A percentile compares a stretch with the other conserved stretches of the same genome.
phyloP scores from a whole-genome alignment of 768 basidiomycete genomes.

The Arthromyces matolae region DNA sequence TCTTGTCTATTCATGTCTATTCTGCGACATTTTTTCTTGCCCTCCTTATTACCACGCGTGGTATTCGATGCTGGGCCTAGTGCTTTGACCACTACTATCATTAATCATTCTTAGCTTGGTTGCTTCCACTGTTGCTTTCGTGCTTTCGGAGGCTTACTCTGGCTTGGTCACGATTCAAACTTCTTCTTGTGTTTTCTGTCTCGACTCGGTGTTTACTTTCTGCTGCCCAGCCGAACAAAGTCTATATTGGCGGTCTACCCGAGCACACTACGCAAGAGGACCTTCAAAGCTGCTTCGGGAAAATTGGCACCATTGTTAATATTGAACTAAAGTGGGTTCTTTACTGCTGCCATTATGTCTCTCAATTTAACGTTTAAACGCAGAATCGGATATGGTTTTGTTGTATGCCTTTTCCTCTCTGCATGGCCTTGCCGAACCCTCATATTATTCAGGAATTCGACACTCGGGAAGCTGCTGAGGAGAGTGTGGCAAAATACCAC shows the following conservation, averaged over 20 bases:
- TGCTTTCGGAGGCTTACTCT: constrained; percentile 38
- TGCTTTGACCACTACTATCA: constrained; percentile 32
- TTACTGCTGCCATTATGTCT: constrained; percentile 14
- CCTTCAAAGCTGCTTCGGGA: constrained; percentile 80
- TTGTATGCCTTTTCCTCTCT: constrained; percentile 48
- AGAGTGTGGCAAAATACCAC: constrained; percentile 84
- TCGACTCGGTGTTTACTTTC: constrained; percentile 66
- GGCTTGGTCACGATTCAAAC: constrained; percentile 42
- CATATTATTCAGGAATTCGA: constrained; percentile 69
- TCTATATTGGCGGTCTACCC: constrained; percentile 88
- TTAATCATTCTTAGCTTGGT: constrained; percentile 31
- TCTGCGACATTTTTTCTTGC: constrained; percentile 26
- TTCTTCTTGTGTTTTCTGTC: constrained; percentile 49
- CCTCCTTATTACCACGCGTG: constrained; percentile 21
- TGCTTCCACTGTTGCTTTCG: constrained; percentile 33
- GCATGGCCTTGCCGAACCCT: constrained; percentile 3
- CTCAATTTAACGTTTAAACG: constrained; percentile 13
- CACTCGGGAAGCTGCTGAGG: constrained; percentile 73
- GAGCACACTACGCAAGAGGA: constrained; percentile 86
- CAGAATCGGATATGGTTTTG: constrained; percentile 87
- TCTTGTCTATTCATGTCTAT: constrained; percentile 33
- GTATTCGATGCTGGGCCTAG: constrained; percentile 35
- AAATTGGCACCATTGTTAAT: constrained; percentile 70
- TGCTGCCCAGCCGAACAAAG: constrained; percentile 86
- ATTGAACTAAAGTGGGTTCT: constrained; percentile 78